Conservation (phyloP, 2,329 filamentous ascomycete genomes). For the Zalaria sp. region DNA sequence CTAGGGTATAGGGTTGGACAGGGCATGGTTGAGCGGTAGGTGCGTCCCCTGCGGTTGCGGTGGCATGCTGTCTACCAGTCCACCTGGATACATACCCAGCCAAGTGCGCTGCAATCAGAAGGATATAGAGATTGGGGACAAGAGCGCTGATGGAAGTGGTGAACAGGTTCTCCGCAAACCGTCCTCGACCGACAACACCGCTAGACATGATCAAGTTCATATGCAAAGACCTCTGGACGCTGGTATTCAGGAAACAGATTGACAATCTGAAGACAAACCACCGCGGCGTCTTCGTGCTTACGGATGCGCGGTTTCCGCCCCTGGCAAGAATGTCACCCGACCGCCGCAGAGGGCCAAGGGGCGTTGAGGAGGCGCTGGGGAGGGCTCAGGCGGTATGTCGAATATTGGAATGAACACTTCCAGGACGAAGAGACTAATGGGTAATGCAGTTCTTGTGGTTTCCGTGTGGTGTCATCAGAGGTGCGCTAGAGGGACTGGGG, state of each 20-base stretch:
- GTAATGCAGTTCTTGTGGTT: conserved; percentile 75
- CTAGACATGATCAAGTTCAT: conserved; percentile 96
- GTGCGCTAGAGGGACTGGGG: conserved; percentile 81
- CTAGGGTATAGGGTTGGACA: conserved; percentile 86
- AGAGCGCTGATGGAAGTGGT: neutral
- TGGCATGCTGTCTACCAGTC: conserved; percentile 1
- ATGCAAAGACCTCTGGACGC: conserved; percentile 94
- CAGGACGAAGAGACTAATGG: neutral
- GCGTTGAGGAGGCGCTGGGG: conserved; percentile 35
- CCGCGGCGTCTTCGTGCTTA: conserved; percentile 88
- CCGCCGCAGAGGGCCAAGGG: conserved; percentile 15
- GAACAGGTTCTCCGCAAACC: conserved; percentile 63
- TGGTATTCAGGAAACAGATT: conserved; percentile 92
- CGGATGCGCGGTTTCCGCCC: conserved; percentile 81
- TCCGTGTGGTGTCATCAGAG: conserved; percentile 81
- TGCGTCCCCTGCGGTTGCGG: conserved; percentile 5
- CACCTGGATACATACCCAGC: too few species aligned
- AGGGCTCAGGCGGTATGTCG: conserved; percentile 66
- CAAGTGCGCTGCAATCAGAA: too few species aligned
- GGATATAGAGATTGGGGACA: too few species aligned
- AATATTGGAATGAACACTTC: neutral
- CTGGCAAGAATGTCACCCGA: conserved; percentile 83
- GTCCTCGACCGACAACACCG: conserved; percentile 79
- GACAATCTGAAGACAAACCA: conserved; percentile 99
- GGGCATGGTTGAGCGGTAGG: conserved; percentile 78